Percentiles rank a stretch among this genome's conserved stretches.
Conservation (phyloP, 495 filamentous ascomycete genomes). For the Alectoria sarmentosa region DNA sequence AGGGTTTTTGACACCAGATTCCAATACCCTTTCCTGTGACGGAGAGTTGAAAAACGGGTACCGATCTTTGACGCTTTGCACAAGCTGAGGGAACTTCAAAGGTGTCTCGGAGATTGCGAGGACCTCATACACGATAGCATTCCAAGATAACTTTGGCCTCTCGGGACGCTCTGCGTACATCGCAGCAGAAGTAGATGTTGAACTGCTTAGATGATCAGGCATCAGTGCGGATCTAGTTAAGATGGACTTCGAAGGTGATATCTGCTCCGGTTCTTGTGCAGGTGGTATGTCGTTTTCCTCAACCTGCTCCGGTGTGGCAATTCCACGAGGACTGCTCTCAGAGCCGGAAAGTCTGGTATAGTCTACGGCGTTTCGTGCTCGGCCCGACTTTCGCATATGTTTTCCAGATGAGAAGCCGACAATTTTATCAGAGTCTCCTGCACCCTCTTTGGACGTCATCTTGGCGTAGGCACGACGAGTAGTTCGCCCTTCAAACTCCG, state of each 20-base stretch:
- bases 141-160: background rate
- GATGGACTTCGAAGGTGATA: background rate
- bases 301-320: background rate
- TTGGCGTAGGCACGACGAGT: background rate
- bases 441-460: background rate
- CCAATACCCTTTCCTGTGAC: background rate
- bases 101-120: background rate
- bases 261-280: background rate
- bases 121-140: background rate
- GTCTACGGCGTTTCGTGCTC: background rate
- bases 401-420: background rate
- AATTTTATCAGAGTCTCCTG: background rate
- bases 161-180: background rate
- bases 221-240: background rate
- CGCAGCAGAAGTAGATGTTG: background rate
- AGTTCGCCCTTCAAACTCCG: background rate
- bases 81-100: background rate
- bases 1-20: conserved; percentile 1
- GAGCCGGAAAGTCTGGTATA: background rate
- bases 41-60: background rate
- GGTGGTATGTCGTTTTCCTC: background rate
- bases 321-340: background rate
- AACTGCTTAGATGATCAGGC: background rate
- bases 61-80: background rate
- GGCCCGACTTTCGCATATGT: background rate